These are phyloP conservation scores for Cenchrus purpureus DNA, from an alignment of 176 grass and related monocot genomes.

Conservation along the genomic window DNA sequence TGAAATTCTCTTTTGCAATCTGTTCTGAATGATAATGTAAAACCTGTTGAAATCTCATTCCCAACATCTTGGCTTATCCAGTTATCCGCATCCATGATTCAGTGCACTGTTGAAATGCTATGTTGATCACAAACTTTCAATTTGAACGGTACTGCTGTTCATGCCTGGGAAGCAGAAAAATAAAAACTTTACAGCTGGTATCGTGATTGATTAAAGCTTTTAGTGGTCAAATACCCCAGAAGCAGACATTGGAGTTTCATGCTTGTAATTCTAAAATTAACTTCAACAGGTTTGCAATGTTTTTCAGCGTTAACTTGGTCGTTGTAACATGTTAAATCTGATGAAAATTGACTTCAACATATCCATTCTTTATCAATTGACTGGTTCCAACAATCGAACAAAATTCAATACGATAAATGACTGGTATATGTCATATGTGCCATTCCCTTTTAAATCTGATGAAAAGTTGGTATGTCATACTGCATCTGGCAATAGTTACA, in stretches of 20 bases:
- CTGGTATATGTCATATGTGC: neutral
- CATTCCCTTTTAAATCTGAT: conserved; percentile 1
- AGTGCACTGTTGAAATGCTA: conserved; percentile 14
- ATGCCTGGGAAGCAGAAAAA: conserved; percentile 25
- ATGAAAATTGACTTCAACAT: neutral
- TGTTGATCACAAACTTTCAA: conserved; percentile 8
- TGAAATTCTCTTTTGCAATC: neutral
- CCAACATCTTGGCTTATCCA: neutral
- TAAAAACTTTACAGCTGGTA: neutral
- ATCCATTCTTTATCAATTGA: neutral
- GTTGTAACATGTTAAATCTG: neutral
- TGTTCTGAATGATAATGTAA: neutral
- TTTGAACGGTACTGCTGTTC: conserved; percentile 4
- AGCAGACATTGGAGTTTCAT: conserved; percentile 8
- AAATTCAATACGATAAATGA: conserved; percentile 1
- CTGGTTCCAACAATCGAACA: neutral
- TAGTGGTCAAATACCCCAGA: neutral
- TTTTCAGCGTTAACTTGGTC: neutral
- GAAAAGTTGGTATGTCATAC: neutral
- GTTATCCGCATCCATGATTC: neutral
- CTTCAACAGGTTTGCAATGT: neutral
- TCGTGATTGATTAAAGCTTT: neutral
- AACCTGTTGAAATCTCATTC: conserved; percentile 22
- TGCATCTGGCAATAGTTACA: conserved; percentile 20
- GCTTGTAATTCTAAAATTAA: conserved; percentile 5